Conservation (phyloP, 2,329 filamentous ascomycete species). For the Eutypa lata region DNA sequence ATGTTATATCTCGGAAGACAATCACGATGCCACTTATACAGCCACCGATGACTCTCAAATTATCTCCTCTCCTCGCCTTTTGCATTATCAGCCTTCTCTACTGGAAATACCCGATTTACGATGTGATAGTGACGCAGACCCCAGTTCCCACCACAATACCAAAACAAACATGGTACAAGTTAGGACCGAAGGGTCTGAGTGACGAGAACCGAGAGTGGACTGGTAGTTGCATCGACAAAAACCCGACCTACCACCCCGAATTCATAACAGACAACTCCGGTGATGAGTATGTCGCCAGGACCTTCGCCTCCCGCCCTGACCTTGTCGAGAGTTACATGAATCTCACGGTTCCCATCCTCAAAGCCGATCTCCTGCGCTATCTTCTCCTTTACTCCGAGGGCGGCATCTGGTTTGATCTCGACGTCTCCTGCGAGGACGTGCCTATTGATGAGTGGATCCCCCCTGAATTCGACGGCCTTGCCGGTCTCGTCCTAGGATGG, state of each 20-base stretch:
- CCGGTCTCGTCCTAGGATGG: conserved; percentile 23
- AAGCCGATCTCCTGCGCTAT: conserved; percentile 8
- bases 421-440: conserved; percentile 7
- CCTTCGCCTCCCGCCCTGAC: conserved; percentile 39
- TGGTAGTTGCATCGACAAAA: conserved; percentile 25
- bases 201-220: conserved; percentile 28
- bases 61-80: not conserved
- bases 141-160: conserved; percentile 19
- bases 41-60: too few relatives aligned
- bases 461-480: conserved; percentile 3
- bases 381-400: conserved; percentile 13
- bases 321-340: conserved; percentile 19
- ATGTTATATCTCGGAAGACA: too few relatives aligned
- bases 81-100: not conserved
- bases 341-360: conserved; percentile 14
- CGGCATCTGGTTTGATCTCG: conserved; percentile 13
- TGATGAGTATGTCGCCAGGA: conserved; percentile 60
- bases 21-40: not conserved
- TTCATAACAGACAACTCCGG: conserved; percentile 24
- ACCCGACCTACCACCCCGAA: conserved; percentile 21
- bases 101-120: not conserved
- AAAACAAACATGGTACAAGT: conserved; percentile 36
- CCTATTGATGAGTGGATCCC: conserved; percentile 33
- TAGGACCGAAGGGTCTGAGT: conserved; percentile 32
- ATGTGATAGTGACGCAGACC: not conserved